These are phyloP conservation scores for Coemansia sp. DNA, from an alignment of 192 early-diverging fungal species.

Conservation along the genomic window DNA sequence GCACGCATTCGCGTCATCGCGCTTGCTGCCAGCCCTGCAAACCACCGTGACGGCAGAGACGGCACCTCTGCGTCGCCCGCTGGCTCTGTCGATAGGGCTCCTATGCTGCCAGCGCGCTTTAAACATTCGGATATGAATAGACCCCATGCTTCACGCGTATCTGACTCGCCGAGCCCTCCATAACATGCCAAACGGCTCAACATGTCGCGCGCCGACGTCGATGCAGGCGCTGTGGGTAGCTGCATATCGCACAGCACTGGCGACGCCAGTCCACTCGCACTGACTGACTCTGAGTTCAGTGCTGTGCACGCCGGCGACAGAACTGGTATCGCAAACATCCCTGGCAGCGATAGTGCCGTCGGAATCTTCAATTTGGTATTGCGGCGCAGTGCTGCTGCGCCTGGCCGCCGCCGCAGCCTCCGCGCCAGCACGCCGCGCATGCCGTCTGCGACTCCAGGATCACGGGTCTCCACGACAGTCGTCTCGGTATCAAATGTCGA, in stretches of 20 bases:
- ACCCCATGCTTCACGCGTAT: constrained; percentile 32
- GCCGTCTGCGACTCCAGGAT: background rate
- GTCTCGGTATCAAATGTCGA: background rate
- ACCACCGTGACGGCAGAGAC: constrained; percentile 28
- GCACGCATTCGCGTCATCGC: constrained; percentile 12
- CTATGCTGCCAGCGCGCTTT: background rate
- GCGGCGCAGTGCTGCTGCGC: constrained; percentile 13
- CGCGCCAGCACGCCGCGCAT: background rate
- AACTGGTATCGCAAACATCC: constrained; percentile 25
- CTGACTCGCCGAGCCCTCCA: constrained; percentile 13
- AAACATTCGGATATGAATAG: constrained; percentile 29
- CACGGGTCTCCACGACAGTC: background rate
- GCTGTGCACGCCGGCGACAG: constrained; percentile 32
- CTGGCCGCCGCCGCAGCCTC: constrained; percentile 7
- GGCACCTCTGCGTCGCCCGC: constrained; percentile 16
- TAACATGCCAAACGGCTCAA: constrained; percentile 38
- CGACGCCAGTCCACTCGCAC: constrained; percentile 27
- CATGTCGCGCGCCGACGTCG: constrained; percentile 39
- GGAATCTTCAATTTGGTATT: constrained; percentile 28
- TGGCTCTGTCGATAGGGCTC: background rate
- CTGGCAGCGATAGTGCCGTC: constrained; percentile 12
- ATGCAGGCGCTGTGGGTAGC: constrained; percentile 15
- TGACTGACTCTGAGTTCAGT: constrained; percentile 30
- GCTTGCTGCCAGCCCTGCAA: constrained; percentile 8
- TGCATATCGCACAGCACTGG: constrained; percentile 10